Evolutionary conservation across 2,329 filamentous ascomycete genomes (phyloP).

Genomic region (Calonectria multiphialidica): DNA sequence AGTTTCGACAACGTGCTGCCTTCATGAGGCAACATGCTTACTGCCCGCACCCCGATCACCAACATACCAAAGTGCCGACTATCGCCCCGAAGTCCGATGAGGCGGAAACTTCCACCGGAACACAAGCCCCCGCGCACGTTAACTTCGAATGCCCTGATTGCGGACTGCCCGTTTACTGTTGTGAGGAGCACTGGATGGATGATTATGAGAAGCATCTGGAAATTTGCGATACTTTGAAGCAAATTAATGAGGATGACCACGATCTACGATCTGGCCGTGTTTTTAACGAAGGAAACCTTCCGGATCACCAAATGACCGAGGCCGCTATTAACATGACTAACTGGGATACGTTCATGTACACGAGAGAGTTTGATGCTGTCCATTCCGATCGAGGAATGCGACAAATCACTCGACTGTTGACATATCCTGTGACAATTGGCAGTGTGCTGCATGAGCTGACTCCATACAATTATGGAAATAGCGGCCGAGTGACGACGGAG

Average conservation of each 20-base stretch:
- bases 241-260: constrained; percentile 99
- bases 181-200: constrained; percentile 93
- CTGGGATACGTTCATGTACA: constrained; percentile 98
- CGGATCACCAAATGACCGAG: constrained; percentile 90
- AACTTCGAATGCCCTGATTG: constrained; percentile 97
- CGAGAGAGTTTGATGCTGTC: constrained; percentile 89
- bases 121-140: constrained; percentile 81
- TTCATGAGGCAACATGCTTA: constrained; percentile 95
- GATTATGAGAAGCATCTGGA: constrained; percentile 94
- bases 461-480: constrained; percentile 85
- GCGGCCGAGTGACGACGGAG: constrained; percentile 84
- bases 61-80: constrained; percentile 76
- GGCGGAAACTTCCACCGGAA: constrained; percentile 65
- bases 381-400: constrained; percentile 92
- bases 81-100: constrained; percentile 74
- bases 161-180: constrained; percentile 93
- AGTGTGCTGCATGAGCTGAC: constrained; percentile 95
- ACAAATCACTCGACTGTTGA: constrained; percentile 92
- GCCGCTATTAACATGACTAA: constrained; percentile 97
- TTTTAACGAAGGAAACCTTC: constrained; percentile 95
- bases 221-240: constrained; percentile 89
- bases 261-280: constrained; percentile 90
- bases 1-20: constrained; percentile 87
- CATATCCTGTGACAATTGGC: constrained; percentile 92
- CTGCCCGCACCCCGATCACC: constrained; percentile 92